Evolutionary conservation across 805 yeast species (phyloP), one percentile per base, ranked within the genome.

Genomic region (Diddensiella caesifluorescens): DNA sequence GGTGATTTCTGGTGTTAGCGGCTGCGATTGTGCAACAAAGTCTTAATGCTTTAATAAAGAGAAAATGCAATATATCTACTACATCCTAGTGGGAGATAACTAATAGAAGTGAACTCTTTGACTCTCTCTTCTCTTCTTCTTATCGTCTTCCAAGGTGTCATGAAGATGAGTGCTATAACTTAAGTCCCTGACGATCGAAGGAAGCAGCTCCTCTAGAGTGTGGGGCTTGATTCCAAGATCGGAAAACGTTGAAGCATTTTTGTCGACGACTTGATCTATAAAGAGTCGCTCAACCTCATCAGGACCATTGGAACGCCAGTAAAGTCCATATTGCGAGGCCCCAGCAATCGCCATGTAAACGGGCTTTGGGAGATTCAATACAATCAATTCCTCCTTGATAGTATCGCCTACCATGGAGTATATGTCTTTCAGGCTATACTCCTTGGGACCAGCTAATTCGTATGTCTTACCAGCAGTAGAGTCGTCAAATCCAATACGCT

Each of bases 401-500:
- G 76, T 75, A 49, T 77, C 76, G 59, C 79, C 78, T 50, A 85
- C 71, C 77, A 81, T 68, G 55, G 77, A 80, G 63, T 87, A 74
- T 48, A 86, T 72, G 59, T 84, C 84, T 45, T 63, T 62, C 55
- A 73, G 70, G 7, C 80, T 59, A 61, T 77, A 75, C 54, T 71
- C 68, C 61, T 83, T 83, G n/a, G 79, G 74, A 9, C 95, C 95
- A 55, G 65, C 69, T 49, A 86, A 71, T 65, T 86, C 95, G 62
- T 64, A 86, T 38, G 80, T 71, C 63, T 82, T 73, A 47, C 94
- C 95, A 10, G 71, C 71, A 16, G 95, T 85, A 40, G 84, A 68
- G 62, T 86, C 95, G 60, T 86, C 89, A 60, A 67, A 85, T 6
- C 85, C 89, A 52, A 86, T 83, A 52, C 69, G 73, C 67, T 83